Conservation (phyloP, 208 protist genomes). For the Blechomonas ayalai region DNA sequence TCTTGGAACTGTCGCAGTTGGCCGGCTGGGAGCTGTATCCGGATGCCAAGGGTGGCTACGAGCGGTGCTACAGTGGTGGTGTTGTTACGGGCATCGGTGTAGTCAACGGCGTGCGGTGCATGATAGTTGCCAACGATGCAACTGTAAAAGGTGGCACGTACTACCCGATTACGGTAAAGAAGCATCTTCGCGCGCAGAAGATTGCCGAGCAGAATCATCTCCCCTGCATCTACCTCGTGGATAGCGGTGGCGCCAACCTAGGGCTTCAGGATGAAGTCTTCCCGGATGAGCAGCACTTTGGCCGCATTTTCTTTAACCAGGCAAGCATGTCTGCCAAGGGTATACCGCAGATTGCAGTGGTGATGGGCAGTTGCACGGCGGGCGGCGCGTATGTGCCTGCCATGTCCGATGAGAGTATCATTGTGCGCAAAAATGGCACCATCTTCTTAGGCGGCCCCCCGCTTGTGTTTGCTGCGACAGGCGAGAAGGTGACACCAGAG, state of each 20-base stretch:
- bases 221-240: slow-evolving; percentile 97
- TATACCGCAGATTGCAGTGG: slow-evolving; percentile 96
- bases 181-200: slow-evolving; percentile 95
- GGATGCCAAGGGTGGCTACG: slow-evolving; percentile 42
- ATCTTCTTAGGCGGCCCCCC: slow-evolving; percentile 96
- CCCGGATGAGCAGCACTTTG: slow-evolving; percentile 96
- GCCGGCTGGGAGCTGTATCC: slow-evolving; percentile 92
- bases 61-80: slow-evolving; percentile 82
- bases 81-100: slow-evolving; percentile 93
- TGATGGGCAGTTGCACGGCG: slow-evolving; percentile 97
- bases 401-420: slow-evolving; percentile 94
- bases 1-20: slow-evolving; percentile 94
- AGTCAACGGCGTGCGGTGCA: slow-evolving; percentile 74
- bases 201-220: slow-evolving; percentile 93
- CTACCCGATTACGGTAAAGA: slow-evolving; percentile 97
- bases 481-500: slow-evolving; percentile 90
- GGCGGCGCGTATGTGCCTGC: slow-evolving; percentile 95
- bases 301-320: slow-evolving; percentile 98
- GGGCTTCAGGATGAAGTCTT: slow-evolving; percentile 91
- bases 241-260: slow-evolving; percentile 95
- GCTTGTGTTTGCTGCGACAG: slow-evolving; percentile 90
- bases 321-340: slow-evolving; percentile 90
- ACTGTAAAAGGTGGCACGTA: slow-evolving; percentile 98
- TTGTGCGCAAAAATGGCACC: slow-evolving; percentile 90
- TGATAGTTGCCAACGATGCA: slow-evolving; percentile 97